Evolutionary conservation across 305 asterid genomes (phyloP).

Genomic region (Fraxinus nigra): DNA sequence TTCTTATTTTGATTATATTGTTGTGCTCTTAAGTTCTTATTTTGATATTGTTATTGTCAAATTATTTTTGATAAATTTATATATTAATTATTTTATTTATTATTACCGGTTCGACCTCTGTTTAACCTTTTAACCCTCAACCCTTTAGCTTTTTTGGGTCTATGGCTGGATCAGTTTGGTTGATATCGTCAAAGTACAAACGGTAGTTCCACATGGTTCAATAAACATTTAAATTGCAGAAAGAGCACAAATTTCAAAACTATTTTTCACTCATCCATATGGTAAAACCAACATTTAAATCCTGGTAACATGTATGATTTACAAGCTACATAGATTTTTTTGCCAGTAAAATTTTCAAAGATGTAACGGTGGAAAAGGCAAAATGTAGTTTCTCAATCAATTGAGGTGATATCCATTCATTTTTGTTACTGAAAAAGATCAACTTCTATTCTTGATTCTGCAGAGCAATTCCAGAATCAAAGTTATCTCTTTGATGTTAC

Average conservation of each 20-base stretch:
- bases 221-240: neutral
- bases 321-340: constrained; percentile 42
- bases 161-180: neutral
- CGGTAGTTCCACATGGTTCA: neutral
- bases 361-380: constrained; percentile 29
- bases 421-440: constrained; percentile 27
- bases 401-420: constrained; percentile 26
- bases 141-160: neutral
- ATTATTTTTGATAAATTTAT: no score
- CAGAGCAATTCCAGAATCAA: constrained; percentile 21
- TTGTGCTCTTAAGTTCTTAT: no score
- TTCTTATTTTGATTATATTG: no score
- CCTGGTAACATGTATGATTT: constrained; percentile 29
- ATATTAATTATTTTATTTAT: no score
- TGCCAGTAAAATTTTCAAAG: neutral
- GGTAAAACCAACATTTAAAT: constrained; percentile 3
- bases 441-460: constrained; percentile 4
- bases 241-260: neutral
- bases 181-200: neutral
- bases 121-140: no score
- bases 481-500: constrained; percentile 20
- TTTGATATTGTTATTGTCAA: no score
- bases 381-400: constrained; percentile 7
- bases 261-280: neutral
- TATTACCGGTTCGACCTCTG: no score